Conservation (phyloP, 257 asterid genomes). For the Solanum phureja region DNA sequence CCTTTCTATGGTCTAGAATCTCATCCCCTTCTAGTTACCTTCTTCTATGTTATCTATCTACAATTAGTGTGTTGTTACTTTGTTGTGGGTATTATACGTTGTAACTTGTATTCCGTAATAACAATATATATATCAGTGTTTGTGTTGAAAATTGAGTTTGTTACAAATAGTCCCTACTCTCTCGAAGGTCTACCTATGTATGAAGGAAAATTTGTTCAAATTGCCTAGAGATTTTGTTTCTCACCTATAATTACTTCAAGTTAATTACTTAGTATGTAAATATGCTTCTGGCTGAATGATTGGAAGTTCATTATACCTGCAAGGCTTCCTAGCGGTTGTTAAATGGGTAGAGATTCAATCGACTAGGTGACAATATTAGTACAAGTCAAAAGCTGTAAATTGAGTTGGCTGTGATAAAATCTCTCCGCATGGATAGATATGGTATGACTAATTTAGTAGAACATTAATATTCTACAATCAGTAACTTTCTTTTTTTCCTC, state of each 20-base stretch:
- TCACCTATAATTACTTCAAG: neutral
- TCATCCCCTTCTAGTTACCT: no score
- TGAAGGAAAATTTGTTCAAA: neutral
- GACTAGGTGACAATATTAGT: neutral
- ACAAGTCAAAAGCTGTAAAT: neutral
- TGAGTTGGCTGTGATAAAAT: neutral
- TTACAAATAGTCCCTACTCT: neutral
- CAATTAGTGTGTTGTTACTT: no score
- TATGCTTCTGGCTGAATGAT: neutral
- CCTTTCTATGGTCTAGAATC: no score
- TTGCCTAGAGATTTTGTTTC: neutral
- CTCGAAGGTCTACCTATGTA: neutral
- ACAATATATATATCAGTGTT: no score
- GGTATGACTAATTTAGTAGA: neutral
- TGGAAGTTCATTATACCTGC: neutral
- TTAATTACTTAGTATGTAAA: neutral
- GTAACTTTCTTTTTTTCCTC: neutral
- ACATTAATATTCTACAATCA: neutral
- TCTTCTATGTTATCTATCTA: no score
- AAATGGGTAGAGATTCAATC: neutral
- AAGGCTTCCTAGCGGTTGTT: neutral
- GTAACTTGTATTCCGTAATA: no score
- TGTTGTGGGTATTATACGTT: no score
- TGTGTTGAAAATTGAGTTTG: no score
- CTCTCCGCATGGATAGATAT: neutral